phyloP scores from a whole-genome alignment of 2,329 filamentous ascomycete species.

The Pseudogymnoascus sp. region DNA sequence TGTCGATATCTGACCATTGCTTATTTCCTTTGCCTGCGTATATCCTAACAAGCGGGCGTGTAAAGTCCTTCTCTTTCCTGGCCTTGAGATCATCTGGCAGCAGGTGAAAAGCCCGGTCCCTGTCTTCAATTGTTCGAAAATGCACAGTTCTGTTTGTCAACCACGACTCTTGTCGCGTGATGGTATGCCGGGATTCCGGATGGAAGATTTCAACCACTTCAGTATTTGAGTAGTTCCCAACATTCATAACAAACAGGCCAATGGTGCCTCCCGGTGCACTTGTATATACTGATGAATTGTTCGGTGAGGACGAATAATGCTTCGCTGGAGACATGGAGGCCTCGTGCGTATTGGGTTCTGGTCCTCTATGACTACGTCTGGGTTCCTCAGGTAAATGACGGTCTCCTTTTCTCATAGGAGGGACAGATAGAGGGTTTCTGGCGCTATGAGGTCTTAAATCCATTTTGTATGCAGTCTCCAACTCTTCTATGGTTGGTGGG shows the following conservation, averaged over 20 bases:
- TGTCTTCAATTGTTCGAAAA: background rate
- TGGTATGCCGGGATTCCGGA: background rate
- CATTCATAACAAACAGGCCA: background rate
- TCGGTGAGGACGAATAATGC: background rate
- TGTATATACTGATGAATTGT: background rate
- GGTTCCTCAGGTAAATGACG: background rate
- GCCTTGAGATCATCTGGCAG: background rate
- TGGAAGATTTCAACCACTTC: background rate
- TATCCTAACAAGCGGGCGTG: background rate
- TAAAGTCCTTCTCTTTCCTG: background rate
- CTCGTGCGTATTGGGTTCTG: background rate
- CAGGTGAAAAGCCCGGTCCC: background rate
- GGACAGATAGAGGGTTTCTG: background rate
- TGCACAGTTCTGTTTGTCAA: constrained; percentile 3
- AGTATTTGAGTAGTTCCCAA: background rate
- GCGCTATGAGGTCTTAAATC: background rate
- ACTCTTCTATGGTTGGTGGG: background rate
- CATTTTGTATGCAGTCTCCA: constrained; percentile 1
- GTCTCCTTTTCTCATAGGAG: background rate
- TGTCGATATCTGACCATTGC: background rate
- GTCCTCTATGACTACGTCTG: background rate
- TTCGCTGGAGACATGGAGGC: background rate
- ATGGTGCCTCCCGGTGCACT: background rate
- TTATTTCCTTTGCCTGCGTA: background rate
- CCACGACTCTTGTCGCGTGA: background rate